These are phyloP conservation scores for Ophiostoma sp. DNA, from an alignment of 2,329 filamentous ascomycete species.

Conservation along the genomic window DNA sequence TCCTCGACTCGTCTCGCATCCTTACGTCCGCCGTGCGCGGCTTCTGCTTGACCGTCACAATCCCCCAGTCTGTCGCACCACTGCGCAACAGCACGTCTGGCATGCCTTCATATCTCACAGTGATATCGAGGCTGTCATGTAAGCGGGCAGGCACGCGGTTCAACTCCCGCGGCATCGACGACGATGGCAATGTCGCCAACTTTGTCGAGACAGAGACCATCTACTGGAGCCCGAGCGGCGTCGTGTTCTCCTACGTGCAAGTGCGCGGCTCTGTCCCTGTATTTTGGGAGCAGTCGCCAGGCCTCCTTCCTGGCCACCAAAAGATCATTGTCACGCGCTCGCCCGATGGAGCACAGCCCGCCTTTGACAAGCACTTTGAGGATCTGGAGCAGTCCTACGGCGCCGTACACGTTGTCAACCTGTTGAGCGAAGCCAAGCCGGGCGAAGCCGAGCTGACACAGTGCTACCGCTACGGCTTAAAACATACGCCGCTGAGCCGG, in stretches of 20 bases:
- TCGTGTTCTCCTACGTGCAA: constrained; percentile 90
- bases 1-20: constrained; percentile 80
- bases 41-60: constrained; percentile 80
- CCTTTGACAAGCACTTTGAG: constrained; percentile 92
- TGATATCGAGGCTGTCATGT: constrained; percentile 89
- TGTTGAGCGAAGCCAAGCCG: constrained; percentile 83
- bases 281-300: constrained; percentile 93
- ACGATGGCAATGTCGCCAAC: constrained; percentile 95
- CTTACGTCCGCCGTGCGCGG: constrained; percentile 91
- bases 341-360: constrained; percentile 82
- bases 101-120: constrained; percentile 74
- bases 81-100: constrained; percentile 61
- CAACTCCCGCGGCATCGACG: constrained; percentile 95
- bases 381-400: constrained; percentile 82
- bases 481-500: constrained; percentile 59
- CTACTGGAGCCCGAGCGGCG: constrained; percentile 72
- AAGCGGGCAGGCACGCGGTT: constrained; percentile 88
- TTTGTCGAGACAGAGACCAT: constrained; percentile 98
- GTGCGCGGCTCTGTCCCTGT: constrained; percentile 88
- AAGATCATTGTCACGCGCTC: constrained; percentile 90
- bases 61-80: constrained; percentile 71
- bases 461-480: constrained; percentile 73
- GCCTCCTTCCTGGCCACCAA: constrained; percentile 83
- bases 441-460: constrained; percentile 79
- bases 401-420: constrained; percentile 84